Conservation (phyloP, 2,329 filamentous ascomycete genomes). For the Bipolaris cookei region DNA sequence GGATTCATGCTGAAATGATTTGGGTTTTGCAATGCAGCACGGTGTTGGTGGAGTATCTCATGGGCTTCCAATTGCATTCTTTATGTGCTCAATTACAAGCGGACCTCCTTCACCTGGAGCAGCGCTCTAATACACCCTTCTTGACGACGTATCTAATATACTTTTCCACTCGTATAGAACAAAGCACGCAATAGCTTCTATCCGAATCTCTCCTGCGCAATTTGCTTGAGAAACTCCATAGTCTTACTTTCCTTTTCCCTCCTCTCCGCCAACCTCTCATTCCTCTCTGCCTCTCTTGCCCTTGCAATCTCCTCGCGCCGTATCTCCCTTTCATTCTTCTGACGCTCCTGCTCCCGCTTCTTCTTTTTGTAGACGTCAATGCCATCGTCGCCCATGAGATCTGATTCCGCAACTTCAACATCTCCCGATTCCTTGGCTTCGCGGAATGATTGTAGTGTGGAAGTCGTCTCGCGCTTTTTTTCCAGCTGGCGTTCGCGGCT, state of each 20-base stretch:
- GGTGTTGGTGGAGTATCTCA: constrained; percentile 20
- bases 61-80: background rate
- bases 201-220: constrained; percentile 75
- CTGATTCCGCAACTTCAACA: constrained; percentile 71
- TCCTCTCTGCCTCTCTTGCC: constrained; percentile 77
- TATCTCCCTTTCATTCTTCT: constrained; percentile 84
- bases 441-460: constrained; percentile 75
- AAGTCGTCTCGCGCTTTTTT: constrained; percentile 76
- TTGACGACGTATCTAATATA: background rate
- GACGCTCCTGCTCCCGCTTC: constrained; percentile 68
- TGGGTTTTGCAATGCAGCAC: constrained; percentile 4
- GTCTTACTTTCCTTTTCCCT: constrained; percentile 81
- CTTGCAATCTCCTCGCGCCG: constrained; percentile 79
- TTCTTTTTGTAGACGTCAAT: constrained; percentile 70
- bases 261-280: constrained; percentile 74
- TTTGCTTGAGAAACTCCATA: constrained; percentile 77
- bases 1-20: background rate
- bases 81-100: background rate
- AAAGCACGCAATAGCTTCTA: constrained; percentile 10
- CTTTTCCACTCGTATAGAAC: background rate
- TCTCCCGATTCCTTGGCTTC: constrained; percentile 68
- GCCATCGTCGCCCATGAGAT: constrained; percentile 77
- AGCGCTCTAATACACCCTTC: background rate
- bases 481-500: constrained; percentile 84
- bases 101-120: background rate